Evolutionary conservation across 129 eudicot species (phyloP).

Genomic region (Helianthus annuus): DNA sequence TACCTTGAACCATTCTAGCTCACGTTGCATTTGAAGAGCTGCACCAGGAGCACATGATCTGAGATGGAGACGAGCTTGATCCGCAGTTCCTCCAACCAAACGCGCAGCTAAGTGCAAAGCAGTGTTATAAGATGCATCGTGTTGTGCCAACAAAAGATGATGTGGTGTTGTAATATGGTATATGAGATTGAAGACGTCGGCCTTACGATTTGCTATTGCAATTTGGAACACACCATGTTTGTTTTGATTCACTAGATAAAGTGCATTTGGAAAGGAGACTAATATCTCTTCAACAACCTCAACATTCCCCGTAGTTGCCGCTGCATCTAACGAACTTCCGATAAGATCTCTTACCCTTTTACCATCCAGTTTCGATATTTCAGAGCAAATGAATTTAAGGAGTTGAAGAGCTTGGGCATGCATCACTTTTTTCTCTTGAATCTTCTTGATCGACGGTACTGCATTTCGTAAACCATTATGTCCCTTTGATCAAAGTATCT

Average conservation of each 20-base stretch:
- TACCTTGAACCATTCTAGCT: slow-evolving; percentile 34
- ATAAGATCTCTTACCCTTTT: slow-evolving; percentile 1
- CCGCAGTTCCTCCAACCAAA: slow-evolving; percentile 3
- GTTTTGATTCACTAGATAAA: background rate
- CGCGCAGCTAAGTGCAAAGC: slow-evolving; percentile 17
- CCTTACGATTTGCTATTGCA: slow-evolving; percentile 9
- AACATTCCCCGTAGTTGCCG: slow-evolving; percentile 23
- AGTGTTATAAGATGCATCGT: slow-evolving; percentile 12
- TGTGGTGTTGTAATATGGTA: slow-evolving; percentile 12
- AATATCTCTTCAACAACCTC: slow-evolving; percentile 31
- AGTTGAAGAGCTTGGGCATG: slow-evolving; percentile 22
- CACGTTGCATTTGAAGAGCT: slow-evolving; percentile 27
- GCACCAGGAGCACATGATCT: slow-evolving; percentile 28
- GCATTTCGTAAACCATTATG: background rate
- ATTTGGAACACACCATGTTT: slow-evolving; percentile 10
- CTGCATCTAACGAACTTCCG: background rate
- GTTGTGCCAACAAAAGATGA: background rate
- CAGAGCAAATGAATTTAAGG: slow-evolving; percentile 11
- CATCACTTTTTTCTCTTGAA: slow-evolving; percentile 15
- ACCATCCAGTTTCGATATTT: background rate
- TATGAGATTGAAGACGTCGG: slow-evolving; percentile 9
- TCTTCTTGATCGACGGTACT: slow-evolving; percentile 18
- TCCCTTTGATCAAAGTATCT: background rate
- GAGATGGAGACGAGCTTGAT: background rate
- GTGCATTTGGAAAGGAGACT: slow-evolving; percentile 14